These are phyloP conservation scores for Orobanche coerulescens DNA, from an alignment of 257 asterid genomes.

Conservation along the genomic window DNA sequence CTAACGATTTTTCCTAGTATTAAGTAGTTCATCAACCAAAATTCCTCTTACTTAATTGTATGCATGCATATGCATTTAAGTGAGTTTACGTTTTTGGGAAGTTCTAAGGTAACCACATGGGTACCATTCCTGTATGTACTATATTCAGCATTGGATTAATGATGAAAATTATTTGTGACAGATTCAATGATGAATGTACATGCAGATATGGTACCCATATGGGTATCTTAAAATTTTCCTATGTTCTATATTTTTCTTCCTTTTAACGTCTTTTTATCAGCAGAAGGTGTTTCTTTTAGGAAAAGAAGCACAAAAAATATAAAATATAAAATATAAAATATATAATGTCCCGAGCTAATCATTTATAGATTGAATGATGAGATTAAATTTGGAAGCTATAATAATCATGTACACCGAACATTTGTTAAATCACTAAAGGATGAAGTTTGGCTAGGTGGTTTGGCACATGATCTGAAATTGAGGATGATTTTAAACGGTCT, in stretches of 20 bases:
- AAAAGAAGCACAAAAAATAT: background rate
- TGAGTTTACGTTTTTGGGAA: too few species aligned
- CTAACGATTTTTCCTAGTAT: background rate
- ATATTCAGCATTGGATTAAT: too few species aligned
- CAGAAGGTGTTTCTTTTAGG: background rate
- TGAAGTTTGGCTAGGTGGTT: background rate
- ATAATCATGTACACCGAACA: background rate
- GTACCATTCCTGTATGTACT: too few species aligned
- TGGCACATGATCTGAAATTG: background rate
- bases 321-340: too few species aligned
- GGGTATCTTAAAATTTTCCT: too few species aligned
- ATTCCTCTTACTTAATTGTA: background rate
- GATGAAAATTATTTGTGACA: too few species aligned
- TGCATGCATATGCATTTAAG: background rate
- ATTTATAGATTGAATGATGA: too few species aligned
- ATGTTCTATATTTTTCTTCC: background rate
- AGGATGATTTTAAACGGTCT: background rate
- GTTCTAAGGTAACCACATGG: too few species aligned
- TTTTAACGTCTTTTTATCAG: background rate
- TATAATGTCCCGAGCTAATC: too few species aligned
- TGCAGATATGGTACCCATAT: too few species aligned
- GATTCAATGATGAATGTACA: too few species aligned
- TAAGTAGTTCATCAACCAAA: background rate
- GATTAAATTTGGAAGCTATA: background rate
- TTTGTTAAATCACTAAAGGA: background rate